Conservation (phyloP, 345 rosid species). For the Gossypium ekmanianum region DNA sequence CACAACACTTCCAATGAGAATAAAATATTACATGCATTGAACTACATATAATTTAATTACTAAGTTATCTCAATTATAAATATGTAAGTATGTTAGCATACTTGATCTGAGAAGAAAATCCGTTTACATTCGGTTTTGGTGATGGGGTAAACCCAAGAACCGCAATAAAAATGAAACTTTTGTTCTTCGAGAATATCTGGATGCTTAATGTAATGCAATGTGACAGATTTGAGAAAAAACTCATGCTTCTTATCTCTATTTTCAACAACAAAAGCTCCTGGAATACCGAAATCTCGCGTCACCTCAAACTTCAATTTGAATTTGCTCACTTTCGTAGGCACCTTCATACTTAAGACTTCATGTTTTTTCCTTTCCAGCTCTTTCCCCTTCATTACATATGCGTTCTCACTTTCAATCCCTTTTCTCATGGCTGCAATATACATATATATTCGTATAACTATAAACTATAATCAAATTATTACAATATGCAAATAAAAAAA, state of each 20-base stretch:
- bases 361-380: background rate
- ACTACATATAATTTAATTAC: no score
- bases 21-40: no score
- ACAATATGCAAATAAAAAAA: no score
- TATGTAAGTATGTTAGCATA: slow-evolving; percentile 15
- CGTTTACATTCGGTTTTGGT: slow-evolving; percentile 32
- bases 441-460: no score
- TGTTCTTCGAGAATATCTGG: background rate
- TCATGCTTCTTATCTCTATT: slow-evolving; percentile 36
- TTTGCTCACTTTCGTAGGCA: slow-evolving; percentile 15
- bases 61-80: no score
- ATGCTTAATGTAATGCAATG: slow-evolving; percentile 7
- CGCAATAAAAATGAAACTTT: slow-evolving; percentile 45
- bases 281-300: slow-evolving; percentile 41
- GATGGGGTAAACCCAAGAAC: slow-evolving; percentile 58
- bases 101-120: slow-evolving; percentile 51
- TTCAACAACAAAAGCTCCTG: slow-evolving; percentile 43
- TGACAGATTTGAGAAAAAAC: slow-evolving; percentile 54
- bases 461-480: no score
- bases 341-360: slow-evolving; percentile 22
- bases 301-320: slow-evolving; percentile 36
- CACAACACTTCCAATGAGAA: background rate
- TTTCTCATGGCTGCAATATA: slow-evolving; percentile 29
- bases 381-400: slow-evolving; percentile 32
- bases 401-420: slow-evolving; percentile 45